Evolutionary conservation across 176 grass and related monocot genomes (phyloP), one percentile per base, ranked within the genome.

Genomic region (Ampelocalamus luodianensis): DNA sequence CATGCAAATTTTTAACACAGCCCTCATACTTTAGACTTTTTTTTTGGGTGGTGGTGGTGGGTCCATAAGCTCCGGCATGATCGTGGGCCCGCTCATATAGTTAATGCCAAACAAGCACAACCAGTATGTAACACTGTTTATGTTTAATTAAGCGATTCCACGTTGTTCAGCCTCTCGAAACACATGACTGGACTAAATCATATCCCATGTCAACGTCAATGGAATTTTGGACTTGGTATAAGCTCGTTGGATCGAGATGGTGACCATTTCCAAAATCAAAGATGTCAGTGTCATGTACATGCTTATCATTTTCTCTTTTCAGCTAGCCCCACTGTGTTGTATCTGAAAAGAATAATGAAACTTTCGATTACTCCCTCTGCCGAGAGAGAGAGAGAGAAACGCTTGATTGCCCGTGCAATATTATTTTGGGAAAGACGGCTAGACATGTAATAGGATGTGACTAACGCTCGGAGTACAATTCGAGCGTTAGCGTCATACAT

Each of bases 191-290:
- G 67, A 67, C 26, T 54, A 6, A 5, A 54, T 62, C 38, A 73
- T 65, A 76, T 82, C 10, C n/a, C 20, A 37, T 71, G 39, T 86
- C 72, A 39, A 59, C 83, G 66, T 90, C 83, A 78, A n/a, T 10
- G 27, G 73, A 59, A 56, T 73, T 59, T 83, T 78, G 50, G 83
- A 86, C 72, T 53, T 32, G 61, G 64, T 54, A 71, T 78, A 82
- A 77, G 65, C 37, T 77, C 4, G 24, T 66, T 38, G n/a, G 73
- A 67, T 64, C 62, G 58, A 82, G 78, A 65, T 65, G 65, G 45
- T 26, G 48, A 78, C 67, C 75, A 66, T 83, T 68, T 87, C 76
- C 48, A 83, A 87, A 42, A 50, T 20, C 60, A 6, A 67, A 78
- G 29, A 49, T 72, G 67, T 67, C 84, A 42, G 3, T 66, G 12